Percentiles rank a stretch among this genome's conserved stretches.
These are phyloP conservation scores for Lichtheimia corymbifera DNA, from an alignment of 371 early-diverging fungal genomes.

Conservation along the genomic window DNA sequence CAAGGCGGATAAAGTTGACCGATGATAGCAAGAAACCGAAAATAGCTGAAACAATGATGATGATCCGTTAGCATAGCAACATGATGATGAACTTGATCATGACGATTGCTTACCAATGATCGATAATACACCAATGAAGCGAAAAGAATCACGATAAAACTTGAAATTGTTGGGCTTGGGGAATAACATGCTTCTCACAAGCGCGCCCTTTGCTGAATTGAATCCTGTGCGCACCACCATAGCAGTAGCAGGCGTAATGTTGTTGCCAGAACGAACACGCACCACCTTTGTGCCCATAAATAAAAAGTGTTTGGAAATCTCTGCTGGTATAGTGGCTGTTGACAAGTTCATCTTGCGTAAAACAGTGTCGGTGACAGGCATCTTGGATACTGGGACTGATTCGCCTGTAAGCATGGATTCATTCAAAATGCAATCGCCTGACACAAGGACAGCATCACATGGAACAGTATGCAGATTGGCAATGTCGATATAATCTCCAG, in stretches of 20 bases:
- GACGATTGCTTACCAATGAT: constrained; percentile 57
- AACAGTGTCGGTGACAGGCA: constrained; percentile 69
- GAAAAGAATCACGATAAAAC: constrained; percentile 95
- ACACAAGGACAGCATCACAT: constrained; percentile 94
- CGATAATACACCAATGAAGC: constrained; percentile 90
- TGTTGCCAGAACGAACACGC: constrained; percentile 65
- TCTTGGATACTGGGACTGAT: constrained; percentile 79
- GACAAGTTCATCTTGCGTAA: constrained; percentile 75
- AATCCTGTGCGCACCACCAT: constrained; percentile 95
- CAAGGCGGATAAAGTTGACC: constrained; percentile 84
- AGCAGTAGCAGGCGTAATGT: constrained; percentile 64
- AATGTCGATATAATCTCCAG: constrained; percentile 95
- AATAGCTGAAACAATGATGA: constrained; percentile 38
- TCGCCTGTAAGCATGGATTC: constrained; percentile 99
- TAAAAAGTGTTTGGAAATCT: constrained; percentile 80
- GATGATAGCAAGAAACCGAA: constrained; percentile 84
- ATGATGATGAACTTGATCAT: background rate
- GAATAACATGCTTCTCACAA: constrained; percentile 94
- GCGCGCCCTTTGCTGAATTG: constrained; percentile 94
- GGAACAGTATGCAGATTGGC: constrained; percentile 73
- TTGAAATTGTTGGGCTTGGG: constrained; percentile 93
- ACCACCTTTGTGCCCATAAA: constrained; percentile 93
- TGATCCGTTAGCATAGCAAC: background rate
- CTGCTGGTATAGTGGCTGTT: constrained; percentile 64
- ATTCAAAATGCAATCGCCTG: constrained; percentile 97